Base-by-base conservation (phyloP, 2,329 filamentous ascomycete genomes). In the Fusarium liriodendri region DNA sequence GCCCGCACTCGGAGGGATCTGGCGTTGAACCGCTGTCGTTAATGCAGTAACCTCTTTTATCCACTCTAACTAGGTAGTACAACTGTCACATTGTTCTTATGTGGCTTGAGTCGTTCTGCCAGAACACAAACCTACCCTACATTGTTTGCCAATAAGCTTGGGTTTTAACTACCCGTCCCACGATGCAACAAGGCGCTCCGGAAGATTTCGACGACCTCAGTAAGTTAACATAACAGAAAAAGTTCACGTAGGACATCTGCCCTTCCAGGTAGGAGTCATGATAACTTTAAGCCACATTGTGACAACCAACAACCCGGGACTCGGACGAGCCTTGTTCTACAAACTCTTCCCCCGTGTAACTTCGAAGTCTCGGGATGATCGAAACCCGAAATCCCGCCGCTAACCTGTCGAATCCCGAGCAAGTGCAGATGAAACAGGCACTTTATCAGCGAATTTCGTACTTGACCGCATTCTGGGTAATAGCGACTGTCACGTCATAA, bases 11-110 rank as follows among this genome's bases (percentile, higher is more conserved):
- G 5, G 37, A 5, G 9, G 2, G 9, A n/a, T 40, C 2, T 3
- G 5, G 4, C 10, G 10, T 9, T 2, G n/a, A 3, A 40, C 7
- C 9, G 2, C 37, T n/a, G 2, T n/a, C 18, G 10, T n/a, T 8
- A 40, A 5, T 40, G 4, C 1, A 3, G 11, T 4, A 6, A 11
- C 1, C 37, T 40, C 18, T n/a, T 2, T 35, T 37, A 32, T 10
- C 3, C 4, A 4, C 29, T 32, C 9, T 3, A 18, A 37, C 14
- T 4, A n/a, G 9, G 9, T 9, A 8, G 4, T 37, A 1, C 37
- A 38, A n/a, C 18, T 38, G 8, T n/a, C 18, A 38, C 9, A 40
- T 40, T 40, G 9, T 10, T 6, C 18, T 8, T 11, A 5, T n/a
- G 37, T n/a, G 6, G 16, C 8, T n/a, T 38, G 37, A 10, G 37